Conservation (phyloP, 202 grass and related monocot species). For the Cymbopogon flexuosus region DNA sequence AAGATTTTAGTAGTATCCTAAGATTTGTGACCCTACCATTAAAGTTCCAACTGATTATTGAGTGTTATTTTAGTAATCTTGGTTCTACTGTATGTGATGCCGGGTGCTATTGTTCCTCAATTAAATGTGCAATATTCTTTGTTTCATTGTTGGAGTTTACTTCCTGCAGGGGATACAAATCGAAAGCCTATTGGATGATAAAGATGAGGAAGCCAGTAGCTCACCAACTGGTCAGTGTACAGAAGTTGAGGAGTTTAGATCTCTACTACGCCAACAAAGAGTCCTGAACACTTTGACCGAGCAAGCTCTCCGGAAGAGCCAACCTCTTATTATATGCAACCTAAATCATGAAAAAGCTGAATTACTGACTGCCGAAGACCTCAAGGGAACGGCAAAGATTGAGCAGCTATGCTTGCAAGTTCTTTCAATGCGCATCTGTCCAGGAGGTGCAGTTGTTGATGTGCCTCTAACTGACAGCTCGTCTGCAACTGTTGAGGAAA, state of each 20-base stretch:
- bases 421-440: slow-evolving; percentile 67
- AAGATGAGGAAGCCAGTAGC: slow-evolving; percentile 34
- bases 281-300: slow-evolving; percentile 67
- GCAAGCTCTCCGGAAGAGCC: slow-evolving; percentile 84
- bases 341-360: slow-evolving; percentile 62
- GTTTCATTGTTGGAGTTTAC: slow-evolving; percentile 17
- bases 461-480: slow-evolving; percentile 29
- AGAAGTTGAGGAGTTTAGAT: slow-evolving; percentile 68
- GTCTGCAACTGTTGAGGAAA: slow-evolving; percentile 35
- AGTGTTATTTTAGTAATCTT: background rate
- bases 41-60: background rate
- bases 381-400: slow-evolving; percentile 48
- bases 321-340: slow-evolving; percentile 77
- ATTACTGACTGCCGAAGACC: slow-evolving; percentile 45
- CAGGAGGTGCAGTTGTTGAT: slow-evolving; percentile 40
- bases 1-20: background rate
- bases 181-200: slow-evolving; percentile 46
- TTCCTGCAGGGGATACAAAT: slow-evolving; percentile 53
- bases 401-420: slow-evolving; percentile 83
- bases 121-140: background rate
- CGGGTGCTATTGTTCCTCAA: background rate
- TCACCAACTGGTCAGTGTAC: slow-evolving; percentile 29
- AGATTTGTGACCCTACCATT: background rate
- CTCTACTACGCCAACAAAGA: slow-evolving; percentile 60
- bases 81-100: background rate